Conservation (phyloP, 441 rosid species). For the Flueggea neowawraea region DNA sequence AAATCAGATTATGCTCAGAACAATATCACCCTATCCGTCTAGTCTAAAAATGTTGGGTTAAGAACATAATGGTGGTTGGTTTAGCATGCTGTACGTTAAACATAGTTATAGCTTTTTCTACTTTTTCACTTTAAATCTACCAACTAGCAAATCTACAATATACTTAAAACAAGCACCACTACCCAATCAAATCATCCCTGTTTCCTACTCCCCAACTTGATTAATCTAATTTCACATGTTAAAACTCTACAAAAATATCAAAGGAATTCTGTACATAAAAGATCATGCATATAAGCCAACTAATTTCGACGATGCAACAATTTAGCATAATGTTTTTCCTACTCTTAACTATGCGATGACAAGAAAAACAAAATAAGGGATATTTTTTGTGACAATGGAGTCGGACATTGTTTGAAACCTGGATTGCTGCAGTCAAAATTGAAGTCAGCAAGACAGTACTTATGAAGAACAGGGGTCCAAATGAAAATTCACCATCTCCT, state of each 20-base stretch:
- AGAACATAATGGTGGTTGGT: too few species aligned
- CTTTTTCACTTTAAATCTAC: too few species aligned
- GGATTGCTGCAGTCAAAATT: slow-evolving; percentile 47
- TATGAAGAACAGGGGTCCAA: slow-evolving; percentile 10
- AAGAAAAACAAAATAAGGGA: slow-evolving; percentile 28
- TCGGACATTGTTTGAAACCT: slow-evolving; percentile 81
- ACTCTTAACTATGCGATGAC: too few species aligned
- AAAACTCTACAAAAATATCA: slow-evolving; percentile 1
- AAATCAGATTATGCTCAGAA: too few species aligned
- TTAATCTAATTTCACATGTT: not conserved
- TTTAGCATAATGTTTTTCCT: not conserved
- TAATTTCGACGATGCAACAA: slow-evolving; percentile 2
- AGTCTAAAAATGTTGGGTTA: too few species aligned
- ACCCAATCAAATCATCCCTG: not conserved
- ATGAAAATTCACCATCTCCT: slow-evolving; percentile 59
- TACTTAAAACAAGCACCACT: too few species aligned
- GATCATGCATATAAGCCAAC: not conserved
- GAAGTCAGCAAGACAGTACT: slow-evolving; percentile 11
- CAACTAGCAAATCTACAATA: too few species aligned
- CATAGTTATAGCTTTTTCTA: too few species aligned
- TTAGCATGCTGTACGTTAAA: too few species aligned
- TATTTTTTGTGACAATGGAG: slow-evolving; percentile 60
- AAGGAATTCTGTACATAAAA: not conserved
- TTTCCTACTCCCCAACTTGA: not conserved
- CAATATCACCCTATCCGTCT: too few species aligned